These are phyloP conservation scores for Verticillium zaregamsianum DNA, from an alignment of 2,329 filamentous ascomycete genomes.

Conservation along the genomic window DNA sequence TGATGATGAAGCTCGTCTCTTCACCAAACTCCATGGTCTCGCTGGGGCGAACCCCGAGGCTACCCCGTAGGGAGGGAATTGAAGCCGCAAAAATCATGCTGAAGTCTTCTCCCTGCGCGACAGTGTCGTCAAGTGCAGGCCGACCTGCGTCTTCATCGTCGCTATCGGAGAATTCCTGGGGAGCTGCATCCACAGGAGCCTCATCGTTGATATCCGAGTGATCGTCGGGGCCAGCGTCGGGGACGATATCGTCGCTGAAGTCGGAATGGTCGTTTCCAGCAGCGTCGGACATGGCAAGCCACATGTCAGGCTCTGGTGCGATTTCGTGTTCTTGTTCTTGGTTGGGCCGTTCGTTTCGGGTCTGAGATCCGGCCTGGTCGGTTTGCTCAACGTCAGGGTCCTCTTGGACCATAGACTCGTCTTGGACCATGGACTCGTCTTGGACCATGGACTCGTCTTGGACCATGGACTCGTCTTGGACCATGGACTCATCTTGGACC, in stretches of 20 bases:
- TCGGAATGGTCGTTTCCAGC: conserved; percentile 7
- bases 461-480: conserved; percentile 8
- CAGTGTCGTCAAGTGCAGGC: conserved; percentile 30
- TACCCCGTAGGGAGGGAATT: conserved; percentile 44
- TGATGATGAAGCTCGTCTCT: conserved; percentile 53
- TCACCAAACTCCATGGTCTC: conserved; percentile 46
- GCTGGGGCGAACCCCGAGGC: conserved; percentile 29
- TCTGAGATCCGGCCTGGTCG: not conserved
- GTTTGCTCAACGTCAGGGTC: not conserved
- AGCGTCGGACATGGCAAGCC: conserved; percentile 36
- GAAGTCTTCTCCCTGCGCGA: conserved; percentile 49
- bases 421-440: no score
- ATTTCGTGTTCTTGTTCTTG: not conserved
- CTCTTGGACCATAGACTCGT: conserved; percentile 20
- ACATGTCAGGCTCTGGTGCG: conserved; percentile 37
- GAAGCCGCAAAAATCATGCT: conserved; percentile 57
- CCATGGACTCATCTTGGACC: conserved; percentile 20
- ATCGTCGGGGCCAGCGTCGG: not conserved
- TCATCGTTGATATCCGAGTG: not conserved
- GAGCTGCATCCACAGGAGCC: not conserved
- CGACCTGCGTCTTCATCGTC: conserved; percentile 5
- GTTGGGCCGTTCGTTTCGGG: not conserved
- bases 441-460: conserved; percentile 23
- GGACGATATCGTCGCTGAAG: not conserved
- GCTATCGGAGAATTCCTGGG: not conserved